Base-by-base conservation (phyloP, 179 eudicot species). In the Corrigiola litoralis region DNA sequence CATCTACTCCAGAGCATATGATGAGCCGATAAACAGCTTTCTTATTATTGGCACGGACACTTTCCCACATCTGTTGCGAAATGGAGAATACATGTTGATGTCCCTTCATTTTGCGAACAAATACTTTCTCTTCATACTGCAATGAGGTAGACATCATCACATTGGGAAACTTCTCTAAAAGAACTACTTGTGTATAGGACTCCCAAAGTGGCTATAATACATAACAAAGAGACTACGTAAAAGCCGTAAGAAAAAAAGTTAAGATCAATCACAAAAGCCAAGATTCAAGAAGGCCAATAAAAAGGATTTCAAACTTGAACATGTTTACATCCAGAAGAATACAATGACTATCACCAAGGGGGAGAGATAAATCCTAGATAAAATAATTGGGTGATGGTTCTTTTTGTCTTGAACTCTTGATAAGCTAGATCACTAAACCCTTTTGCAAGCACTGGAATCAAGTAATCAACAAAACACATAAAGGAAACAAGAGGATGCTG, bases 41-140 rank as follows among this genome's bases (percentile, higher is more conserved):
- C 69, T 77, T 91, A 67, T 91, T 86, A 69, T 91, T 86, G 70
- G 77, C 65, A 60, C 87, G 78, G 12, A 91, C 88, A 69, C 88
- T 77, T 70, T 91, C 92, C 87, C 90, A 84, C 69, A 91, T 73
- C 62, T 88, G 89, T 54, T 88, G 83, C 12, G 84, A 75, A 50
- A 86, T 81, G 41, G 87, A 76, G 49, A 88, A 81, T 31, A 77
- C 71, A 37, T 81, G 75, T 46, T 77, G 85, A 65, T 70, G 80
- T 68, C 80, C 82, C 66, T 78, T 81, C 42, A 70, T 75, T 75
- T 84, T 86, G 70, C 81, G 86, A 56, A 86, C 79, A 72, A 86
- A 90, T 13, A 84, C 81, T 66, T 82, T 90, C 68, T 88, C 97
- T 61, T 73, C 89, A 72, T 90, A 90, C 97, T 90, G 85, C 67